A percentile compares a stretch with the other conserved stretches of the same genome.
phyloP scores from a whole-genome alignment of 257 asterid genomes.

The Gentiana straminea region DNA sequence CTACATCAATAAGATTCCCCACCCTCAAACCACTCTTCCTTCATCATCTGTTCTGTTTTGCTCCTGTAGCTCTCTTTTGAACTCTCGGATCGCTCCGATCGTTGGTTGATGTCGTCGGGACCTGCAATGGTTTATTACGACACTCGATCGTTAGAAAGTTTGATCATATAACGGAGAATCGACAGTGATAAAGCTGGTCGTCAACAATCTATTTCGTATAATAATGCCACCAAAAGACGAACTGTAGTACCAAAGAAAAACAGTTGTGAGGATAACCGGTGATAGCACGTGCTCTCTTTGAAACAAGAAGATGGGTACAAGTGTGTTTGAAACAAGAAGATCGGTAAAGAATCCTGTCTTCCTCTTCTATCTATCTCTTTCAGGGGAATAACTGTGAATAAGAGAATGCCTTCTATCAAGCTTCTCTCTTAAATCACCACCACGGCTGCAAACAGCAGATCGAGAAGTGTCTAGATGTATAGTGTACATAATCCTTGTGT shows the following conservation, averaged over 20 bases:
- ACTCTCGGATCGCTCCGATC: no score
- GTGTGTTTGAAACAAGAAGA: no score
- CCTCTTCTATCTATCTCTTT: slow-evolving; percentile 37
- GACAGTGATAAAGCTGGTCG: no score
- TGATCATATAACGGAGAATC: no score
- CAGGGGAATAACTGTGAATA: slow-evolving; percentile 40
- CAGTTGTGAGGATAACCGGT: slow-evolving; percentile 58
- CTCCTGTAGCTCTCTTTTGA: no score
- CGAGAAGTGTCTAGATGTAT: slow-evolving; percentile 13
- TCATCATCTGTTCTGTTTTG: no score
- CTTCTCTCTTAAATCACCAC: slow-evolving; percentile 77
- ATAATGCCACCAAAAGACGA: slow-evolving; percentile 35
- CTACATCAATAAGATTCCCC: no score
- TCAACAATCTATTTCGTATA: no score
- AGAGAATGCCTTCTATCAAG: slow-evolving; percentile 78
- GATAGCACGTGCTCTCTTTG: slow-evolving; percentile 89
- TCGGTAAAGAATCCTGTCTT: slow-evolving; percentile 46
- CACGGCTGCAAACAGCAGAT: slow-evolving; percentile 27
- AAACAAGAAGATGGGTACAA: slow-evolving; percentile 82
- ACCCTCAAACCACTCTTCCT: no score
- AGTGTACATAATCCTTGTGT: neutral
- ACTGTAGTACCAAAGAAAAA: slow-evolving; percentile 58
- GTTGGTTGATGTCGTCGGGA: no score
- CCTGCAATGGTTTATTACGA: no score
- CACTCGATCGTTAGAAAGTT: no score